These are phyloP conservation scores for Alternaria metachromatica DNA, from an alignment of 2,329 filamentous ascomycete genomes.

Conservation along the genomic window DNA sequence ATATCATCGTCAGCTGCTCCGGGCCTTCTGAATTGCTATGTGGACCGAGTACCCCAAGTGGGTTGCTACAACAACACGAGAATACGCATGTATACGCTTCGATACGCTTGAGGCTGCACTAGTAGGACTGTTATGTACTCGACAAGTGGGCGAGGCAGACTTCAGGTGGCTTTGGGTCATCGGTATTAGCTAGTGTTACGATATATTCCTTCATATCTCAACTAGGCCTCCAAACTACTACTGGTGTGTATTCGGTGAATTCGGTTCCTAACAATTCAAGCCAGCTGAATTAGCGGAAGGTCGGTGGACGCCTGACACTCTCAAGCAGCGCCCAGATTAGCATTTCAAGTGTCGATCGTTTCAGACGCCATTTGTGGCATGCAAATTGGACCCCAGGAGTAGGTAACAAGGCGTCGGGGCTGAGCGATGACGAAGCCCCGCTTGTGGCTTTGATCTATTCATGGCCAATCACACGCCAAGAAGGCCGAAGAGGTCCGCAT, in stretches of 20 bases:
- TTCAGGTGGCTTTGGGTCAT: neutral
- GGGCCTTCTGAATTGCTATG: neutral
- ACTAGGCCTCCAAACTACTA: neutral
- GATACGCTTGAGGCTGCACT: neutral
- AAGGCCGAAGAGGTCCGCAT: conserved; percentile 13
- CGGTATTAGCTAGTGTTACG: neutral
- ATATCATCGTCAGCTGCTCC: neutral
- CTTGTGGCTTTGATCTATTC: conserved; percentile 4
- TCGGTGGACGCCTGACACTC: neutral
- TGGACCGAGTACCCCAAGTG: neutral
- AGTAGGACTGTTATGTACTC: neutral
- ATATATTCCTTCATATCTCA: neutral
- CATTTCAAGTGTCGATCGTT: neutral
- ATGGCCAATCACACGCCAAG: conserved; percentile 12
- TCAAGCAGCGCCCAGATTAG: neutral
- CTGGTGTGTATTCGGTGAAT: neutral
- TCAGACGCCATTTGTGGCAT: neutral
- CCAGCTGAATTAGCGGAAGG: neutral
- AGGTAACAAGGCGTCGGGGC: conserved; percentile 6
- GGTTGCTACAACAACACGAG: neutral
- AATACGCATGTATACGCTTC: neutral
- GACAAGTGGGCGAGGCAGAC: neutral
- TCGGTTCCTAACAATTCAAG: neutral
- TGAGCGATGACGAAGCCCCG: conserved; percentile 19
- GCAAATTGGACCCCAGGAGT: neutral